These are phyloP conservation scores for Leccinum disarticulatum DNA, from an alignment of 768 basidiomycete genomes.

Conservation along the genomic window DNA sequence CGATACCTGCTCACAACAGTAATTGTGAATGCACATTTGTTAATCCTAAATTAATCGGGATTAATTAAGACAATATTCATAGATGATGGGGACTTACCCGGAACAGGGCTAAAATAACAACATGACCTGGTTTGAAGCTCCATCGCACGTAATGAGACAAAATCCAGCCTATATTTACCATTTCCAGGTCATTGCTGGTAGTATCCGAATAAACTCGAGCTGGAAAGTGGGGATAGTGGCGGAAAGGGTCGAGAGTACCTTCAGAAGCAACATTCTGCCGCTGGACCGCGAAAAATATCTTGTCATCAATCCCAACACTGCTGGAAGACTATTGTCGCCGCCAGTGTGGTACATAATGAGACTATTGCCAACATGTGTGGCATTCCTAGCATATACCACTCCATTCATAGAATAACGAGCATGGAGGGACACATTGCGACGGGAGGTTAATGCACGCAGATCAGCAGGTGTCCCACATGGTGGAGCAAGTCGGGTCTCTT, in stretches of 20 bases:
- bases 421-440: not conserved
- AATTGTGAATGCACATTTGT: too few relatives aligned
- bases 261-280: not conserved
- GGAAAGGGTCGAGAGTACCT: not conserved
- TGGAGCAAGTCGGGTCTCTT: not conserved
- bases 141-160: not conserved
- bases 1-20: too few relatives aligned
- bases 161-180: not conserved
- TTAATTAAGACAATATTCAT: too few relatives aligned
- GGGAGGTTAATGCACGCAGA: not conserved
- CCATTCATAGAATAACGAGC: not conserved
- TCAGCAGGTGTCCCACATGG: not conserved
- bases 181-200: not conserved
- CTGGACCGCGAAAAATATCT: not conserved
- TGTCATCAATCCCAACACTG: not conserved
- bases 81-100: not conserved
- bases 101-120: not conserved
- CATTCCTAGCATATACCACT: not conserved
- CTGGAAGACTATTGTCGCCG: not conserved
- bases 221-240: conserved; percentile 1
- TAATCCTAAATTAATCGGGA: too few relatives aligned
- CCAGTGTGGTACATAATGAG: not conserved
- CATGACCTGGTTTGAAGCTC: not conserved
- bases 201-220: not conserved
- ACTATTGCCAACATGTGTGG: not conserved